Conservation (phyloP, 2,329 filamentous ascomycete genomes). For the Colletotrichum sp. region DNA sequence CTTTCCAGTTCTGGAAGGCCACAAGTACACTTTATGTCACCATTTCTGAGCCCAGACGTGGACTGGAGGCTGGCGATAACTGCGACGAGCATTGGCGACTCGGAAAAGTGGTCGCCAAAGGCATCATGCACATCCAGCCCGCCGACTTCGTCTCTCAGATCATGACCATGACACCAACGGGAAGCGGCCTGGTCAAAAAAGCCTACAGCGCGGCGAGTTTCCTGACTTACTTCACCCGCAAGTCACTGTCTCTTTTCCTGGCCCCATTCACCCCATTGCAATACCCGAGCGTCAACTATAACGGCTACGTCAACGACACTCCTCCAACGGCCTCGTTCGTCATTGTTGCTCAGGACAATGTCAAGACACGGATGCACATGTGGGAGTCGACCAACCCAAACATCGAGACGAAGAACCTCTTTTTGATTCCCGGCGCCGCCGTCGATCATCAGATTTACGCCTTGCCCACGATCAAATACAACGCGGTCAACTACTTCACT, state of each 20-base stretch:
- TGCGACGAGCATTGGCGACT: conserved; percentile 43
- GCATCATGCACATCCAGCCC: conserved; percentile 62
- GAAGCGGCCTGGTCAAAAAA: conserved; percentile 49
- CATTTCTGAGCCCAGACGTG: conserved; percentile 46
- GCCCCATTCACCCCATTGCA: conserved; percentile 61
- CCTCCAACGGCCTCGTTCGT: conserved; percentile 44
- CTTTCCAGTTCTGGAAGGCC: conserved; percentile 63
- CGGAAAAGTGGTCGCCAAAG: conserved; percentile 57
- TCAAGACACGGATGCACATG: conserved; percentile 58
- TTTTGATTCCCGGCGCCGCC: conserved; percentile 67
- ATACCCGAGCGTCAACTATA: conserved; percentile 53
- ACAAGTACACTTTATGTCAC: conserved; percentile 68
- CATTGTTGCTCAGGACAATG: conserved; percentile 57
- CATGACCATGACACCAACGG: conserved; percentile 56
- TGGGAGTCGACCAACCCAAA: conserved; percentile 56
- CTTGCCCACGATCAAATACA: conserved; percentile 66
- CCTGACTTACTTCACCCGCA: conserved; percentile 60
- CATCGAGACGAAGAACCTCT: conserved; percentile 51
- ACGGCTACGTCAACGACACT: conserved; percentile 59
- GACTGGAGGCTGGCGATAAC: conserved; percentile 31
- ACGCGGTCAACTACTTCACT: conserved; percentile 68
- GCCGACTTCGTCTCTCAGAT: conserved; percentile 61
- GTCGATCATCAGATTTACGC: conserved; percentile 70
- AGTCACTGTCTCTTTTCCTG: conserved; percentile 58
- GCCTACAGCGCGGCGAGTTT: conserved; percentile 53